Evolutionary conservation across 192 early-diverging fungal genomes (phyloP), one percentile per base, ranked within the genome.

Genomic region (Chytriomyces sp.): DNA sequence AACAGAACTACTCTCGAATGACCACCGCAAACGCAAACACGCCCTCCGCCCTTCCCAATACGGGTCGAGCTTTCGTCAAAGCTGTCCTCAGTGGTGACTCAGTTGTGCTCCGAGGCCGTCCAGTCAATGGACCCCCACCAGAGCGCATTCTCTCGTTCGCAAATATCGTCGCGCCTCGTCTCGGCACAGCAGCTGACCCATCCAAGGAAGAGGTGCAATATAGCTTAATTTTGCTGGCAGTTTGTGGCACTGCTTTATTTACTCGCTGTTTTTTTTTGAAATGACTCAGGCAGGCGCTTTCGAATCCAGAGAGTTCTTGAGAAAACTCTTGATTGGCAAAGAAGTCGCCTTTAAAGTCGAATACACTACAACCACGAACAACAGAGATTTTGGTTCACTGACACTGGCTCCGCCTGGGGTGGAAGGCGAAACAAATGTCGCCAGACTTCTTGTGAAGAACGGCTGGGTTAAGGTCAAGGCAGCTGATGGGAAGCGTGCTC

Each of bases 21-120:
- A 61, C 59, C 20, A 46, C 66, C 11, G 45, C 68, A 23, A n/a
- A 35, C 73, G 43, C 59, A n/a, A 46, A 26, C 11, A 57, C 49
- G 7, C 7, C 61, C 73, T 49, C 28, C 43, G 20, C 78, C 13
- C 77, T 87, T 28, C 81, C 81, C 11, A 60, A 45, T 11, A 59
- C 66, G 45, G 88, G 87, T 18, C 76, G 80, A n/a, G 96, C 93
- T 68, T 81, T 90, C 6, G 93, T 96, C 77, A 98, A 98, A 81
- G 91, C 86, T 45, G 93, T 95, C 20, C 86, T 98, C 64, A 96
- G 94, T 9, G 96, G 96, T 65, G 96, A 98, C 88, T 93, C 93
- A 65, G 86, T 99, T 49, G 88, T 97, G 64, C 88, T 99, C 26
- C 90, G 93, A 50, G 95, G 94, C 49, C 91, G 88, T 61, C 93